Evolutionary conservation across 805 yeast genomes (phyloP), one percentile per base, ranked within the genome.

Genomic region (Torulaspora franciscae): DNA sequence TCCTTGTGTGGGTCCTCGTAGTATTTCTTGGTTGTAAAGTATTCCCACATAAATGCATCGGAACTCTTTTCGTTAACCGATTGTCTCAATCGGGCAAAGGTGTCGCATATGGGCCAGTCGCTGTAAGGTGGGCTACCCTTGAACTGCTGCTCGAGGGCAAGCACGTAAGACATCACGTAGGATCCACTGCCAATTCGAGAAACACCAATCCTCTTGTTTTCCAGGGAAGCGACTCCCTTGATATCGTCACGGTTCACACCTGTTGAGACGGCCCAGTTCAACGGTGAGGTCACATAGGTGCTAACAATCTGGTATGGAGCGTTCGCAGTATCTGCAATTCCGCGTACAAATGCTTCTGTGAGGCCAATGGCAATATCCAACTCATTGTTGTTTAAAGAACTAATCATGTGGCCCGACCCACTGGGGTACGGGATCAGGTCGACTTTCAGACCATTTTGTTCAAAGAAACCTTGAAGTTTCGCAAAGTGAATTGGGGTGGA

Each of bases 11-110:
- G 38, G 10, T 30, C 38, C 58, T 86, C 96, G 63, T 85, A 87
- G 68, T 85, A 89, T 61, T 78, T 79, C 61, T 89, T 89, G 27
- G 90, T 80, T 1, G 97, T 89, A 70, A 89, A 89, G 65, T 85
- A 76, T 59, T 89, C 97, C 97, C 97, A 89, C 95, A 90, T 85
- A 65, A 89, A 89, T 2, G 91, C 95, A 59, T 89, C 96, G 28
- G 82, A 72, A 9, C 65, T 72, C 48, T 65, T 67, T 53, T 68
- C 66, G 65, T 87, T 87, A 30, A 89, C 97, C 2, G 89, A 80
- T 50, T 79, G 86, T 50, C 97, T 74, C 57, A 89, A 72, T 58
- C 84, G 85, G 58, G 76, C 74, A 68, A 89, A 89, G 49, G 76
- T 85, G 52, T 80, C 71, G 51, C 81, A 70, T 13, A 83, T 69